Percentiles rank a stretch among this genome's conserved stretches.
Evolutionary conservation across 2,329 filamentous ascomycete species (phyloP).

Genomic region (Claviceps fusiformis): DNA sequence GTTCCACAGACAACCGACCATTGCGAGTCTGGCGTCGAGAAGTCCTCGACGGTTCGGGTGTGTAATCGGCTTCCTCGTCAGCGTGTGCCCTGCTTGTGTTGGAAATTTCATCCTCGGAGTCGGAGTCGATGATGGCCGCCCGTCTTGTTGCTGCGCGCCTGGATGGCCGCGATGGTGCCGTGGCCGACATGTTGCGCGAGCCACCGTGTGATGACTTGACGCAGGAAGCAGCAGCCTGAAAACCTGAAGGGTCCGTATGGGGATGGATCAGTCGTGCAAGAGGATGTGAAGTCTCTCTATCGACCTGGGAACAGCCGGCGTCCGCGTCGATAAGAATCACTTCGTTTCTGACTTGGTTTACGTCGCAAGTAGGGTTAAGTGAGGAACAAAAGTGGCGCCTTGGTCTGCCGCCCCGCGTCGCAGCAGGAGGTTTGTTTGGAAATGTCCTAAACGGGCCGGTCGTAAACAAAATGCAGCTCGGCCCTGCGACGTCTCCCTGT

Average conservation of each 20-base stretch:
- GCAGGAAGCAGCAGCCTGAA: not conserved
- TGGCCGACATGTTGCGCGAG: slow-evolving; percentile 13
- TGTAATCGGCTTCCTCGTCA: slow-evolving; percentile 64
- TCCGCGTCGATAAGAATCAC: not conserved
- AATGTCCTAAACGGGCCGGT: slow-evolving; percentile 21
- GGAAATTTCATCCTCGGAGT: slow-evolving; percentile 56
- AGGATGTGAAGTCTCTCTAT: not conserved
- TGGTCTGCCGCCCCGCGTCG: slow-evolving; percentile 10
- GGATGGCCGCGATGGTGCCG: slow-evolving; percentile 22
- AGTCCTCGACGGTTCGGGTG: slow-evolving; percentile 51
- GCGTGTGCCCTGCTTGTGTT: slow-evolving; percentile 38
- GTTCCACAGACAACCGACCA: slow-evolving; percentile 28
- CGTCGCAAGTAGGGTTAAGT: not conserved
- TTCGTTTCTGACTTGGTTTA: not conserved
- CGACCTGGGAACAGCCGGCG: not conserved
- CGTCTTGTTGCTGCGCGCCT: slow-evolving; percentile 44
- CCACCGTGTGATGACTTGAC: not conserved
- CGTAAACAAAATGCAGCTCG: slow-evolving; percentile 24
- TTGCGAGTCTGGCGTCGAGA: slow-evolving; percentile 36
- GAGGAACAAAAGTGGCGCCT: slow-evolving; percentile 1
- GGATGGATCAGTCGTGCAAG: too few species aligned
- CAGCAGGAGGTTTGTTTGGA: slow-evolving; percentile 22
- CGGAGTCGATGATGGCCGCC: slow-evolving; percentile 64
- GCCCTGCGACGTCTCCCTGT: not conserved
- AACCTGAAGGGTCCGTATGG: not conserved